A percentile compares a stretch with the other conserved stretches of the same genome.
phyloP scores from a whole-genome alignment of 2,329 filamentous ascomycete species.

The Fusarium kyushuense region DNA sequence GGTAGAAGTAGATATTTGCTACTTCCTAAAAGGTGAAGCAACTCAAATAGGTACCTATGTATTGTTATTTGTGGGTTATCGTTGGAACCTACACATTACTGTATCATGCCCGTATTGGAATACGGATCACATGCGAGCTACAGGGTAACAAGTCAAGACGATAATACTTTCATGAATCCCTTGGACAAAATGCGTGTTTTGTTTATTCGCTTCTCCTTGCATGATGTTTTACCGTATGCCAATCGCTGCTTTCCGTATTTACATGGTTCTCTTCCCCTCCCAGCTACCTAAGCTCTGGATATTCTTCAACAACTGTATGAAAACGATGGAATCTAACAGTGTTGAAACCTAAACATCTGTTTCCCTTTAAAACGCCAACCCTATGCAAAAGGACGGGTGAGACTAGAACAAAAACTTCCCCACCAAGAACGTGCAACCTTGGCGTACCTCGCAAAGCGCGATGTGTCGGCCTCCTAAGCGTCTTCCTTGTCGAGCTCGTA shows the following conservation, averaged over 20 bases:
- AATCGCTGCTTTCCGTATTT: constrained; percentile 11
- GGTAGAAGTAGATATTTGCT: not conserved
- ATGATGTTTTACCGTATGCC: not conserved
- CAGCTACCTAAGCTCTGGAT: constrained; percentile 18
- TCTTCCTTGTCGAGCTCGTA: constrained; percentile 82
- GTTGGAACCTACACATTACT: too few species aligned
- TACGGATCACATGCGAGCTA: not conserved
- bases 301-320: not conserved
- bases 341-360: constrained; percentile 14
- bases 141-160: not conserved
- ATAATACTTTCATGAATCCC: not conserved
- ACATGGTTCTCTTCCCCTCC: not conserved
- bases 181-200: not conserved
- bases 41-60: not conserved
- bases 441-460: constrained; percentile 9
- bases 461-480: constrained; percentile 19
- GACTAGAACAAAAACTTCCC: constrained; percentile 7
- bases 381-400: constrained; percentile 38
- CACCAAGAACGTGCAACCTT: not conserved
- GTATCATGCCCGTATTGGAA: too few species aligned
- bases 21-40: not conserved
- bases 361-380: constrained; percentile 42
- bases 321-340: constrained; percentile 31
- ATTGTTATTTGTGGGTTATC: not conserved
- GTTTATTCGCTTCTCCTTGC: not conserved